These are phyloP conservation scores for Taphrina deformans DNA, from an alignment of 1,139 yeast species.

Conservation along the genomic window DNA sequence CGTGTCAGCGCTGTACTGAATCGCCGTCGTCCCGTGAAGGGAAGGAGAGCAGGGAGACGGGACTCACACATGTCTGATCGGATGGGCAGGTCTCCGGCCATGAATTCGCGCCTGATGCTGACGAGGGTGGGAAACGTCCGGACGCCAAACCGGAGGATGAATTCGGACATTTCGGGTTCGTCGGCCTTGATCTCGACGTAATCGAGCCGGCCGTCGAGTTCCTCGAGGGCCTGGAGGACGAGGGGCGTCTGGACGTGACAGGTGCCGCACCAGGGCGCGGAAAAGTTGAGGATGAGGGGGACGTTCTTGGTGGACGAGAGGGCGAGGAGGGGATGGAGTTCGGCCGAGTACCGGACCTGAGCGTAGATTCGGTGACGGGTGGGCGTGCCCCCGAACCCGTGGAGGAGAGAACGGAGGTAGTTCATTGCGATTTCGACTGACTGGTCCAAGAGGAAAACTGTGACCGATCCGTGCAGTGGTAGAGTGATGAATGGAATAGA, in stretches of 20 bases:
- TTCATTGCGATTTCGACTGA: too few species aligned
- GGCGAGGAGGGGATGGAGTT: slow-evolving; percentile 20
- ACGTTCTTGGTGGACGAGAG: slow-evolving; percentile 24
- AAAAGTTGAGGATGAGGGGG: slow-evolving; percentile 28
- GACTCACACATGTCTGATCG: slow-evolving; percentile 14
- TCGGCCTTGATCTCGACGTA: slow-evolving; percentile 31
- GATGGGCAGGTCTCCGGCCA: slow-evolving; percentile 15
- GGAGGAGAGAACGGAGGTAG: slow-evolving; percentile 25
- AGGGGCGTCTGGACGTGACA: slow-evolving; percentile 14
- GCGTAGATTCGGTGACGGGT: slow-evolving; percentile 26
- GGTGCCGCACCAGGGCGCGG: slow-evolving; percentile 25
- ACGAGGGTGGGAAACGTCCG: slow-evolving; percentile 26
- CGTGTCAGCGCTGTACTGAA: background rate
- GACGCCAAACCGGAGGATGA: slow-evolving; percentile 16
- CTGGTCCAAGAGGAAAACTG: too few species aligned
- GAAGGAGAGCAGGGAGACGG: background rate
- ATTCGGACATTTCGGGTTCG: slow-evolving; percentile 19
- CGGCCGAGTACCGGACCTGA: slow-evolving; percentile 16
- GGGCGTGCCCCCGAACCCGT: background rate
- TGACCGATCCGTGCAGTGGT: too few species aligned
- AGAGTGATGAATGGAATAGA: too few species aligned
- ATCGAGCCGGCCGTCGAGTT: slow-evolving; percentile 23
- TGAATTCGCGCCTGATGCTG: slow-evolving; percentile 26
- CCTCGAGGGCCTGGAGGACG: slow-evolving; percentile 15
- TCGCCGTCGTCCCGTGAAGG: too few species aligned